Base-by-base conservation (phyloP, 331 rosid genomes). In the Pyracantha coccinea region DNA sequence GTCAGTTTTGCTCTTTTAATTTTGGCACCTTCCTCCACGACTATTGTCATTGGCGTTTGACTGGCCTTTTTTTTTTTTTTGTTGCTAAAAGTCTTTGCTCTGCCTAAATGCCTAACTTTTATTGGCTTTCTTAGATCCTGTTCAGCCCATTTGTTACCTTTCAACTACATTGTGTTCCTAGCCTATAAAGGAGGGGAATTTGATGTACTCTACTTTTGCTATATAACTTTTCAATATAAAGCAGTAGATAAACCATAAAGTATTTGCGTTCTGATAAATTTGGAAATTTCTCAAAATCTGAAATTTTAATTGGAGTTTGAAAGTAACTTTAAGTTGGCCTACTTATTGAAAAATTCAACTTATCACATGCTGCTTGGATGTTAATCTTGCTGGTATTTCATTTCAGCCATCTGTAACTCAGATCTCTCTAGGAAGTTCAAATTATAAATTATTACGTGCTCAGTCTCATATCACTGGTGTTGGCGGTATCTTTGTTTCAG, bases 401-500 rank as follows among this genome's bases (percentile, higher is more conserved):
- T 33, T 73, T 25, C 52, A 19, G 47, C 24, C 66, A 50, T 41
- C 35, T 14, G 53, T 55, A 53, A 41, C 31, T 54, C 32, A 7
- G 8, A 6, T 41, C 47, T 25, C 52, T 69, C 31, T 41, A 45
- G 38, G 33, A 21, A 45, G 35, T 21, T 58, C 35, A 9, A 2
- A 52, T 63, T 58, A 50, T 47, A 41, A 68, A 25, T 60, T 53
- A 59, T 60, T 59, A 20, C 45, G 3, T 53, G 31, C 38, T 53
- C 45, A 19, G 2, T 70, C 53, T 74, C 45, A 33, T 73, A 17
- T 72, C 14, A 33, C 71, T 79, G 58, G 62, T 44, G 28, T 58
- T 67, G 62, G 38, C 7, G 38, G 13, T 64, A 19, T 44, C 47
- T 75, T 69, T 75, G 75, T 83, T 81, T 86, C 92, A 94, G 99